phyloP scores from a whole-genome alignment of 1,139 yeast genomes.

The Candida neerlandica region DNA sequence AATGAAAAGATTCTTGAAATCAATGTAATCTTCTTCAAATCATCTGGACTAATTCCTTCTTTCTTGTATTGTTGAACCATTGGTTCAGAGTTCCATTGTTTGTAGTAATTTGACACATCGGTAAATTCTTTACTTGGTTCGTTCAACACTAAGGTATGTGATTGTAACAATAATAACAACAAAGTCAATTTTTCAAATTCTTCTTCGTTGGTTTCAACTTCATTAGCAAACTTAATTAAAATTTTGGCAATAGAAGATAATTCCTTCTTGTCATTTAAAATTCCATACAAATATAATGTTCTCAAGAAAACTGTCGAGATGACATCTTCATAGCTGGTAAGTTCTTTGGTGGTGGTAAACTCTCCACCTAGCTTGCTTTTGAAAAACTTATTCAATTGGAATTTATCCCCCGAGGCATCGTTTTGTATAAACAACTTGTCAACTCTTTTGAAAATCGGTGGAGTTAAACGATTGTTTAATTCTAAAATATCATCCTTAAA shows the following conservation, averaged over 20 bases:
- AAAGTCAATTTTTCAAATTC: slow-evolving; percentile 43
- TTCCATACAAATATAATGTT: slow-evolving; percentile 55
- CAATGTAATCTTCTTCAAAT: slow-evolving; percentile 43
- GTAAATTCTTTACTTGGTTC: slow-evolving; percentile 34
- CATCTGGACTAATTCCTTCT: slow-evolving; percentile 26
- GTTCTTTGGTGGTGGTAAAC: slow-evolving; percentile 19
- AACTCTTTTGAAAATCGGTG: slow-evolving; percentile 35
- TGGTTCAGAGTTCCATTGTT: slow-evolving; percentile 18
- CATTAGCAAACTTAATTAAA: slow-evolving; percentile 37
- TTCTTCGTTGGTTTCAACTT: slow-evolving; percentile 3
- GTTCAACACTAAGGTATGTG: slow-evolving; percentile 32
- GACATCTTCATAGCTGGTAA: slow-evolving; percentile 52
- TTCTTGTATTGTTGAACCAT: slow-evolving; percentile 22
- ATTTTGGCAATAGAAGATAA: slow-evolving; percentile 62
- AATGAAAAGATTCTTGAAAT: slow-evolving; percentile 63
- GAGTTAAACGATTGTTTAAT: slow-evolving; percentile 55
- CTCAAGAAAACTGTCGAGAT: slow-evolving; percentile 64
- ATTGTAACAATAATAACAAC: slow-evolving; percentile 44
- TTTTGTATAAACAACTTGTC: slow-evolving; percentile 37
- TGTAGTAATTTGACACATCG: slow-evolving; percentile 39
- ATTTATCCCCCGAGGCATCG: slow-evolving; percentile 24
- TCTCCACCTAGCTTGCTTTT: slow-evolving; percentile 23
- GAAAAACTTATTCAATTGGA: slow-evolving; percentile 40
- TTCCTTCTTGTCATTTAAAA: slow-evolving; percentile 48
- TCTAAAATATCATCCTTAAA: slow-evolving; percentile 52